A percentile compares a stretch with the other conserved stretches of the same genome.
phyloP scores from a whole-genome alignment of 495 filamentous ascomycete species.

The Penicillium goetzii region DNA sequence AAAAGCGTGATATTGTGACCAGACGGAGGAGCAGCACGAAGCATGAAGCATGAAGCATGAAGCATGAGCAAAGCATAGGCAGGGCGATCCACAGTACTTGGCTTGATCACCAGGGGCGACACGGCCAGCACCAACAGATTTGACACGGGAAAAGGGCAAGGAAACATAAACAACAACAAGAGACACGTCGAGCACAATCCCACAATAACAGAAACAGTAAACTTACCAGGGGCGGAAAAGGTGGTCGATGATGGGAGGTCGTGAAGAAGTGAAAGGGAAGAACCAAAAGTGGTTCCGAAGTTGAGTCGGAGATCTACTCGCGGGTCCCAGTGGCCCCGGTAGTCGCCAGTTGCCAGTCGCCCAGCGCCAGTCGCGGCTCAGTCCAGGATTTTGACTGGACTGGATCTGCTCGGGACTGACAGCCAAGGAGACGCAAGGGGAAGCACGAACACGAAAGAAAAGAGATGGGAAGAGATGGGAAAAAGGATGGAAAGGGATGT shows the following conservation, averaged over 20 bases:
- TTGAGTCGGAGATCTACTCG: not conserved
- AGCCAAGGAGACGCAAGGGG: too few species aligned
- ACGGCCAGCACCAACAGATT: not conserved
- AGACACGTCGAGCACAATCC: not conserved
- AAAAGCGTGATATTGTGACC: too few species aligned
- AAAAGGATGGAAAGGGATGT: too few species aligned
- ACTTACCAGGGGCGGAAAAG: not conserved
- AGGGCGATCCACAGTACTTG: not conserved
- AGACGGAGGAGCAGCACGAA: not conserved
- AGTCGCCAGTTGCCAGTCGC: not conserved
- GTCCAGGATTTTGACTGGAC: too few species aligned
- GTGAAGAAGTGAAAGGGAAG: conserved; percentile 1
- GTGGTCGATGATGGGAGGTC: not conserved
- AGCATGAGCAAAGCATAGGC: not conserved
- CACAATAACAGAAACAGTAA: not conserved
- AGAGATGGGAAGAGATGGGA: too few species aligned
- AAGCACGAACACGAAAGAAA: too few species aligned
- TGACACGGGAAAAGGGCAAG: too few species aligned
- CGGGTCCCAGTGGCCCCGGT: not conserved
- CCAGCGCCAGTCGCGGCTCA: too few species aligned
- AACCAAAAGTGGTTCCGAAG: not conserved
- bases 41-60: not conserved
- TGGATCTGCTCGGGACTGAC: too few species aligned
- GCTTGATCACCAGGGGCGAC: not conserved
- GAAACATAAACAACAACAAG: too few species aligned